Evolutionary conservation across 2,329 filamentous ascomycete genomes (phyloP), one percentile per base, ranked within the genome.

Genomic region (Bipolaris victoriae): DNA sequence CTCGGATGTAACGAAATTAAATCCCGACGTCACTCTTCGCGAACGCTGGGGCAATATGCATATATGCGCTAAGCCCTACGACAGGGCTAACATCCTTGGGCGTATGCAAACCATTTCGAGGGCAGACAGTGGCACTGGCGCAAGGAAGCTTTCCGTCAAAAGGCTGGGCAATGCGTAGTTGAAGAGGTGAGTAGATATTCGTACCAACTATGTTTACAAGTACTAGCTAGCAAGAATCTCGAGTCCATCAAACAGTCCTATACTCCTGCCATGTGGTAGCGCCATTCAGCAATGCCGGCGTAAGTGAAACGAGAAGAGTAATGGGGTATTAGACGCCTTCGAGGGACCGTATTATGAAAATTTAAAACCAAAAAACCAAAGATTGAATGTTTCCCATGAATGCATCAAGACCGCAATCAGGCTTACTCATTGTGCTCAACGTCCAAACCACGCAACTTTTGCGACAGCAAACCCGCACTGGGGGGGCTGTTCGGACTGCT

Each of bases 381-480:
- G 9, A 18, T 10, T 33, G 29, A 5, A 22, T 13, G 13, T 45
- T 26, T 35, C 11, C 18, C 15, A 11, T 20, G 6, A 35, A 18
- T 11, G 10, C 10, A 44, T 29, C 9, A 18, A 6, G n/a, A 22
- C 7, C 15, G 29, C n/a, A 43, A 13, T 33, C 26, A 58, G n/a
- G 45, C 55, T 15, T 63, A 60, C 16, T 61, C 52, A 37, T 63
- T 55, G 37, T 53, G 71, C 56, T 81, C 77, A 11, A 82, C 77
- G 36, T 86, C 89, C 5, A 91, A 77, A 5, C 86, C 84, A 62
- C 86, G 83, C 43, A 94, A 77, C 55, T 87, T 83, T 71, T 86
- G 86, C 10, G 90, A 90, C 15, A 95, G 78, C 15, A 95, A 76
- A 2, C 90, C 86, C 66, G 91, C 88, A 4, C 84, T 81, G 82